These are phyloP conservation scores for Sporodiniella umbellata DNA, from an alignment of 371 early-diverging fungal species.

Conservation along the genomic window DNA sequence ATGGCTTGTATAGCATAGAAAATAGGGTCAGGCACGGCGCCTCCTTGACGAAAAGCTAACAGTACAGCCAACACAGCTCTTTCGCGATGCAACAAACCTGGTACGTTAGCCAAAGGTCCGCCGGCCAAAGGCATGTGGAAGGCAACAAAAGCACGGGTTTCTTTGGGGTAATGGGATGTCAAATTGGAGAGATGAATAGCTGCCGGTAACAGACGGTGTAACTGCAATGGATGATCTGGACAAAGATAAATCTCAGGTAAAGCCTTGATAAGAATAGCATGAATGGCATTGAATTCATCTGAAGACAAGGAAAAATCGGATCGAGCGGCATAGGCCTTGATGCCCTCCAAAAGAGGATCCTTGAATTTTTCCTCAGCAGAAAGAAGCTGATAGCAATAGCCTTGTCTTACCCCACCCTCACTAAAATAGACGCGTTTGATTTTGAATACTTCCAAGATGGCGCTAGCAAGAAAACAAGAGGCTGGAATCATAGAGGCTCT, in stretches of 20 bases:
- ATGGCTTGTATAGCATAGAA: slow-evolving; percentile 35
- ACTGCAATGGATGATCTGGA: slow-evolving; percentile 30
- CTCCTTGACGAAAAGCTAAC: slow-evolving; percentile 57
- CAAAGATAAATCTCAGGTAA: slow-evolving; percentile 30
- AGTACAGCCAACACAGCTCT: slow-evolving; percentile 53
- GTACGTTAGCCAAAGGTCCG: slow-evolving; percentile 56
- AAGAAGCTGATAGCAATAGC: slow-evolving; percentile 51
- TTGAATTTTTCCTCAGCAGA: slow-evolving; percentile 39
- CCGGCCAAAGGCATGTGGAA: slow-evolving; percentile 60
- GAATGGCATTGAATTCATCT: slow-evolving; percentile 36
- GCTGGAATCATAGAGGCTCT: slow-evolving; percentile 62
- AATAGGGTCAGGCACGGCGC: slow-evolving; percentile 43
- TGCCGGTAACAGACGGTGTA: slow-evolving; percentile 52
- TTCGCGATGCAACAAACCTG: slow-evolving; percentile 55
- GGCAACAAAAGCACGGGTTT: slow-evolving; percentile 56
- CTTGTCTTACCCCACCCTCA: slow-evolving; percentile 65
- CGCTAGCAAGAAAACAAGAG: slow-evolving; percentile 52
- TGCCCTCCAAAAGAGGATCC: slow-evolving; percentile 55
- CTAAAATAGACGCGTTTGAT: slow-evolving; percentile 51
- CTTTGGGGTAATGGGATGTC: slow-evolving; percentile 57
- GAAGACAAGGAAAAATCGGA: slow-evolving; percentile 18
- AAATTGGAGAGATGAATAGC: slow-evolving; percentile 54
- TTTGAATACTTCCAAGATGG: slow-evolving; percentile 47
- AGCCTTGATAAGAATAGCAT: slow-evolving; percentile 26
- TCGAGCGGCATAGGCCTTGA: slow-evolving; percentile 39